A percentile compares a stretch with the other conserved stretches of the same genome.
Evolutionary conservation across 768 basidiomycete species (phyloP).

Genomic region (Naganishia friedmannii): DNA sequence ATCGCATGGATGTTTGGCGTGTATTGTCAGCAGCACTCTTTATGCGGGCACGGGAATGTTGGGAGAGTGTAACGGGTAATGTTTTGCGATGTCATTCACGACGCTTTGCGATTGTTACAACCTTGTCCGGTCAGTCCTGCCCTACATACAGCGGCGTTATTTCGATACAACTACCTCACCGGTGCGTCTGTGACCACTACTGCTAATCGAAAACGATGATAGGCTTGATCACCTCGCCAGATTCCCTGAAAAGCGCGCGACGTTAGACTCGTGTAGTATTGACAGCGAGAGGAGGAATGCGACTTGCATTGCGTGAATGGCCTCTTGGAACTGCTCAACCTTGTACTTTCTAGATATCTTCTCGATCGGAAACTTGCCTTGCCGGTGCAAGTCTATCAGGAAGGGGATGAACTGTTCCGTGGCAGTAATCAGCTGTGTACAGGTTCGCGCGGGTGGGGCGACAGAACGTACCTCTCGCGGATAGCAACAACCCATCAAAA

Average conservation of each 20-base stretch:
- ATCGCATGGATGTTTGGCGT: neutral
- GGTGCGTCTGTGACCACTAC: neutral
- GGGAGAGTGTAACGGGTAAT: neutral
- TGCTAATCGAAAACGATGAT: slow-evolving; percentile 35
- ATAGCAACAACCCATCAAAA: slow-evolving; percentile 18
- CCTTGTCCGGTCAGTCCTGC: neutral
- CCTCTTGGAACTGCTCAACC: slow-evolving; percentile 40
- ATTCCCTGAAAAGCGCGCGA: slow-evolving; percentile 10
- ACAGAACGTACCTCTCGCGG: slow-evolving; percentile 12
- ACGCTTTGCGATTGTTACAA: neutral
- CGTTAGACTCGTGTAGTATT: neutral
- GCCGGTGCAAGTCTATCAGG: slow-evolving; percentile 36
- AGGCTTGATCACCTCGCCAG: slow-evolving; percentile 40
- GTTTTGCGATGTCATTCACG: neutral
- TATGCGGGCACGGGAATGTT: too few species aligned
- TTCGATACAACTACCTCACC: neutral
- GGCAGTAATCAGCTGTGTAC: neutral
- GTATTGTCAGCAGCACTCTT: too few species aligned
- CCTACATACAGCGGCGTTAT: neutral
- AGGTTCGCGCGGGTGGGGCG: neutral
- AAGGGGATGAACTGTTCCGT: slow-evolving; percentile 5
- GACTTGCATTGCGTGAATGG: slow-evolving; percentile 29
- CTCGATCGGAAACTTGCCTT: slow-evolving; percentile 45
- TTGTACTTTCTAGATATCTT: slow-evolving; percentile 37
- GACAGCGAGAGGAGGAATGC: neutral